These are phyloP conservation scores for Anethum foeniculum DNA, from an alignment of 140 eudicot genomes.

Conservation along the genomic window DNA sequence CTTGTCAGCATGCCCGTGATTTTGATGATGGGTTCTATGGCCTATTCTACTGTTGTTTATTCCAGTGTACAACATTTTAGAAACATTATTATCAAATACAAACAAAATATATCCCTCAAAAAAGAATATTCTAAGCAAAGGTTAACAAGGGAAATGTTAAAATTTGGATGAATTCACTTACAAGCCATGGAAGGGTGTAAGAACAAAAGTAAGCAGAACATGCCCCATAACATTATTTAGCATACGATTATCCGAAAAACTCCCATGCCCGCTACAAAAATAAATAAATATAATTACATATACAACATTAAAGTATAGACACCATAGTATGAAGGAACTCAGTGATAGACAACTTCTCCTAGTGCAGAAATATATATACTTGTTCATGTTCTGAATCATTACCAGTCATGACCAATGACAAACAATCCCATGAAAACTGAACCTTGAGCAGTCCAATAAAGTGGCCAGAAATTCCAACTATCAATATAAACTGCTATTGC, in stretches of 20 bases:
- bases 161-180: neutral
- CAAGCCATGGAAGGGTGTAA: constrained; percentile 12
- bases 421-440: constrained; percentile 14
- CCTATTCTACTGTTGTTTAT: constrained; percentile 9
- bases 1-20: constrained; percentile 15
- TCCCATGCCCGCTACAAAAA: constrained; percentile 10
- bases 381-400: neutral
- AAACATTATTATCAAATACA: neutral
- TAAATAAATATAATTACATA: neutral
- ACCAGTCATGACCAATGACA: constrained; percentile 16
- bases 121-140: neutral
- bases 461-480: constrained; percentile 5
- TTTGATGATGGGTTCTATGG: constrained; percentile 13
- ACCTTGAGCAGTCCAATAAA: constrained; percentile 15
- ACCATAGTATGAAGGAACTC: neutral
- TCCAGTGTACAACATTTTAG: neutral
- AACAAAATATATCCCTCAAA: neutral
- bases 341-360: too few species aligned
- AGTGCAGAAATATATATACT: neutral
- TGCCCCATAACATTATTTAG: constrained; percentile 6
- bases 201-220: constrained; percentile 9
- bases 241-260: constrained; percentile 6
- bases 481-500: constrained; percentile 6
- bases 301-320: neutral
- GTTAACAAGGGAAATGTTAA: neutral